Conservation (phyloP, 2,329 filamentous ascomycete genomes). For the Xylaria sp. region DNA sequence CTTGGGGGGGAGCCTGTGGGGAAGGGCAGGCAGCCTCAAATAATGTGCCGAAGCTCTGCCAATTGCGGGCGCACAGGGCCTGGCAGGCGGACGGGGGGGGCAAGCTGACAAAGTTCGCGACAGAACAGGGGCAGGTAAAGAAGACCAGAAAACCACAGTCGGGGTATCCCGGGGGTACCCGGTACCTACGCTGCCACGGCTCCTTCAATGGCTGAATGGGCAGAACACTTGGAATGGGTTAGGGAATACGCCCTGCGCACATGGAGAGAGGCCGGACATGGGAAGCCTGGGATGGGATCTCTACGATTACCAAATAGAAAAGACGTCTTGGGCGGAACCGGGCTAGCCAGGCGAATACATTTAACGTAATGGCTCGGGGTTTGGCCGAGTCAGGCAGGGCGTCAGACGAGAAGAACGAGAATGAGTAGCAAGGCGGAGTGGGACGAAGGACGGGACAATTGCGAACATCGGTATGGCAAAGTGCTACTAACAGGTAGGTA, state of each 20-base stretch:
- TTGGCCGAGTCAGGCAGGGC: constrained; percentile 32
- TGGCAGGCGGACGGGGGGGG: no score
- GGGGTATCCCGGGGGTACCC: constrained; percentile 6
- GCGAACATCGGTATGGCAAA: neutral
- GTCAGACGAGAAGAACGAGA: constrained; percentile 11
- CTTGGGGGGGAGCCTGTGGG: constrained; percentile 18
- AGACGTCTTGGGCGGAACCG: constrained; percentile 32
- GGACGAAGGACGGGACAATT: constrained; percentile 9
- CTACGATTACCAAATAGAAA: constrained; percentile 55
- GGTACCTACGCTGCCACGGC: constrained; percentile 19
- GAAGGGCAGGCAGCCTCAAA: constrained; percentile 26
- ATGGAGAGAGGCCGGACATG: constrained; percentile 24
- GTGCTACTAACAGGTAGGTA: no score
- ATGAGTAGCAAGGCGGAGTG: no score
- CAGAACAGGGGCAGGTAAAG: neutral
- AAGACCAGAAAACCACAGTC: neutral
- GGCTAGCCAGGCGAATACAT: constrained; percentile 43
- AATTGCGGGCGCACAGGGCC: neutral
- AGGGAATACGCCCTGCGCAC: no score
- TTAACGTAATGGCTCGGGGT: constrained; percentile 52
- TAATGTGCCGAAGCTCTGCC: neutral
- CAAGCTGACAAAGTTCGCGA: no score
- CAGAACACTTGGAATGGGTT: constrained; percentile 15
- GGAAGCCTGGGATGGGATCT: constrained; percentile 23
- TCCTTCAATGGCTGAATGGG: neutral